Evolutionary conservation across 2,329 filamentous ascomycete genomes (phyloP), one percentile per base, ranked within the genome.

Genomic region (Pyrenochaeta sp.): DNA sequence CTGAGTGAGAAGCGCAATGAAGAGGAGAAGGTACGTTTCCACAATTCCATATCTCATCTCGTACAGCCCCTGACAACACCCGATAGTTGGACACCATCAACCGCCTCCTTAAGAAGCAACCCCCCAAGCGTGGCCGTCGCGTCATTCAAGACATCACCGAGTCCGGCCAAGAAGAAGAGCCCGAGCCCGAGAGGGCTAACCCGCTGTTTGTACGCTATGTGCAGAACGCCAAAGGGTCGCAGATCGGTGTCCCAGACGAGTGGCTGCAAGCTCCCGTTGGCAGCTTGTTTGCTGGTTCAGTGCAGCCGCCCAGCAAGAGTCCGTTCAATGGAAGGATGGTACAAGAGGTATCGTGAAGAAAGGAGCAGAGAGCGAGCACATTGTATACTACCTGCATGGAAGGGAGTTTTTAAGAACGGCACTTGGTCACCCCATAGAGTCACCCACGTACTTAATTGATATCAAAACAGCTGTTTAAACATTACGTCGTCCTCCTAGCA

Each of bases 51-150:
- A 48, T 3, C 4, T 30, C 28, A 30, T 30, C 5, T 45, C 46
- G 28, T 12, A 6, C 19, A 36, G 1, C 32, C 58, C 43, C 66
- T 72, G 50, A 74, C 37, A 39, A 3, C 3, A 19, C n/a, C 15
- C 1, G 49, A 42, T 58, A 93, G 91, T 91, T 92, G 86, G 91
- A 94, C 82, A 95, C 91, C 0, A 94, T 95, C 84, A 93, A 95
- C 82, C 93, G 93, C 71, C 87, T 95, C 1, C 86, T 95, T 51
- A 93, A 93, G 78, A 93, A 93, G 74, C 91, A 93, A 75, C 90
- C 91, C 0, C 89, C 91, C 25, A 93, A 94, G 77, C 80, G 81
- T 39, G 79, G 80, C 24, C 79, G 80, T 4, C 72, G 77, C n/a
- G 87, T 86, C 55, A 74, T 78, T 51, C 79, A 77, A 27, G 74